These are phyloP conservation scores for Phialocephala sp. DNA, from an alignment of 2,329 filamentous ascomycete genomes.

Conservation along the genomic window DNA sequence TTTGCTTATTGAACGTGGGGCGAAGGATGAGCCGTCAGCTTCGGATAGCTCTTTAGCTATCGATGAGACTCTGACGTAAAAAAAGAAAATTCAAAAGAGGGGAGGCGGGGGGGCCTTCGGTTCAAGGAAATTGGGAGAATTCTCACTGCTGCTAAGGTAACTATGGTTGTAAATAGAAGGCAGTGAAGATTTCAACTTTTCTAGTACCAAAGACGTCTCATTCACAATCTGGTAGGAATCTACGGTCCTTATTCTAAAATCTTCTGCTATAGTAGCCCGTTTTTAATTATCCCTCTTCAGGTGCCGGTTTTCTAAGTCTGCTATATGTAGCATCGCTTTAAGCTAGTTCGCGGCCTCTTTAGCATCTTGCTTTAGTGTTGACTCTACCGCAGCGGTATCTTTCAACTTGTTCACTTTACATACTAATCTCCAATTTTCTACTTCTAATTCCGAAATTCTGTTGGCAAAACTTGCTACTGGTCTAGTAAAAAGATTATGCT, in stretches of 20 bases:
- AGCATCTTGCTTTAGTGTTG: slow-evolving; percentile 23
- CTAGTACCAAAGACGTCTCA: no score
- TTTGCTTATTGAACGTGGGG: no score
- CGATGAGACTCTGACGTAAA: no score
- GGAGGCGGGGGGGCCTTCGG: no score
- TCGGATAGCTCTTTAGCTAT: no score
- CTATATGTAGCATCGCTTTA: slow-evolving; percentile 23
- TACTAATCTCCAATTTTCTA: slow-evolving; percentile 26
- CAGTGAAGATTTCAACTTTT: no score
- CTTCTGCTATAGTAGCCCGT: slow-evolving; percentile 26
- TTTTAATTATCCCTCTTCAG: slow-evolving; percentile 30
- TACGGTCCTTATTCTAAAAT: slow-evolving; percentile 24
- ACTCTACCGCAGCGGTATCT: slow-evolving; percentile 24
- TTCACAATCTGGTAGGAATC: slow-evolving; percentile 26
- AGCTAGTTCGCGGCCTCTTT: slow-evolving; percentile 23
- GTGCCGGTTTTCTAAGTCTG: slow-evolving; percentile 28
- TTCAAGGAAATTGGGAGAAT: no score
- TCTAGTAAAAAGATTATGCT: slow-evolving; percentile 25
- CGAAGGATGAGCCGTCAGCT: no score
- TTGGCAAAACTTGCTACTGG: slow-evolving; percentile 26
- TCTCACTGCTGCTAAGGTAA: no score
- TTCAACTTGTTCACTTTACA: slow-evolving; percentile 22
- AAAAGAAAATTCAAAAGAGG: no score
- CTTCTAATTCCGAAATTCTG: slow-evolving; percentile 29
- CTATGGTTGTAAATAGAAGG: no score